phyloP scores from a whole-genome alignment of 2,329 filamentous ascomycete genomes.

The Cryphonectria naterciae region DNA sequence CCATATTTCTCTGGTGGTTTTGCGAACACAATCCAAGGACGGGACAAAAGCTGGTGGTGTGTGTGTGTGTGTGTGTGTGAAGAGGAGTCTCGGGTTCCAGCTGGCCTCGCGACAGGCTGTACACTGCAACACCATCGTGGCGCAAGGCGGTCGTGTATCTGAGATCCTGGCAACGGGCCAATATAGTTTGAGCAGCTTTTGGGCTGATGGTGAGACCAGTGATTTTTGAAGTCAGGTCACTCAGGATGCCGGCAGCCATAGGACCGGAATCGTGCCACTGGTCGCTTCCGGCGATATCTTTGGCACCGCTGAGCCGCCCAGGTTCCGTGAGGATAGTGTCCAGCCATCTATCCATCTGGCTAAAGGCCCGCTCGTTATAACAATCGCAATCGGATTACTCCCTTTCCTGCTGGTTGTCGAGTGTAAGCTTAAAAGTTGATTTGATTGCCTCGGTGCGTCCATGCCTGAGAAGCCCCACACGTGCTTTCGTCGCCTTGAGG shows the following conservation, averaged over 20 bases:
- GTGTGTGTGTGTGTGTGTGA: not conserved
- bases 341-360: not conserved
- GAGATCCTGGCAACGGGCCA: not conserved
- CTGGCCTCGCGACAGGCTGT: not conserved
- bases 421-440: not conserved
- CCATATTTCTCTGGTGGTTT: not conserved
- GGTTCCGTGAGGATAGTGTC: not conserved
- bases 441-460: not conserved
- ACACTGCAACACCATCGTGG: not conserved
- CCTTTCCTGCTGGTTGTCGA: not conserved
- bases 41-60: not conserved
- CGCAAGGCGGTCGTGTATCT: not conserved
- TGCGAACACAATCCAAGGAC: not conserved
- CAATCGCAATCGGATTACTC: not conserved
- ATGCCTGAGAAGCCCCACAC: not conserved
- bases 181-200: not conserved
- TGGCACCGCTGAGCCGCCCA: not conserved
- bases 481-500: not conserved
- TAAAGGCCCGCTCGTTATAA: not conserved
- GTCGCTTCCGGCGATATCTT: not conserved
- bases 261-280: not conserved
- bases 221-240: not conserved
- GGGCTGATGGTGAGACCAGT: not conserved
- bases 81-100: not conserved
- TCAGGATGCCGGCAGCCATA: slow-evolving; percentile 6